Base-by-base conservation (phyloP, 208 protist genomes). In the Acanthamoeba triangularis region DNA sequence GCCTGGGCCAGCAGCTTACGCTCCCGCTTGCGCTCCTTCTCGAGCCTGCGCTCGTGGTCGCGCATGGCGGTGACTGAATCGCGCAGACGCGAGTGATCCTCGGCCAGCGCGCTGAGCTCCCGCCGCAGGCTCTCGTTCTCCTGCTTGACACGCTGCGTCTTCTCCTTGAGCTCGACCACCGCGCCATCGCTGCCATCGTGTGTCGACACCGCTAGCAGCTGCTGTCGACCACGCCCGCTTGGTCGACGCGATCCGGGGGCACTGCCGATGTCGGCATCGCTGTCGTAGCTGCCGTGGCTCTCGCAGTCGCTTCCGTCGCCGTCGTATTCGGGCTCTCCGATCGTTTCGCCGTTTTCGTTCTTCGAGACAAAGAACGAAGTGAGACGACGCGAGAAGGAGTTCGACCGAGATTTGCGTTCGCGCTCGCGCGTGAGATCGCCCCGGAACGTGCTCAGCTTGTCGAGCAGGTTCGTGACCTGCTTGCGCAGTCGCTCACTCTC, bases 21-120 rank as follows among this genome's bases (percentile, higher is more conserved):
- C 80, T 88, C 80, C 5, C 80, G 80, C 80, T 88, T 88, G 44
- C 80, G 80, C 30, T 88, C 80, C 80, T 88, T 88, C 80, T 88
- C 80, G 47, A 63, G 80, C 30, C 52, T 1, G 23, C 80, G 80
- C 80, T 88, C 80, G 80, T 88, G 80, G n/a, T 88, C 80, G 25
- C 80, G 80, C 80, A 88, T 88, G 52, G 80, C 25, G 52, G 41
- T 88, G 20, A 30, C 23, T 25, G 80, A 88, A 0, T 88, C 80
- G 20, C 80, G 80, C 80, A 88, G 52, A 2, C 52, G 44, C 47
- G 52, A 35, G 80, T 88, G 41, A 2, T 88, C 80, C 13, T 88
- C 80, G 49, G 80, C 44, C 52, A 88, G 80, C 11, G 25, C 80
- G 80, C 47, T 28, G 20, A 88, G 49, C 14, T 88, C 80, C 13